phyloP scores from a whole-genome alignment of 306 rosid species.

The Fagus crenata region DNA sequence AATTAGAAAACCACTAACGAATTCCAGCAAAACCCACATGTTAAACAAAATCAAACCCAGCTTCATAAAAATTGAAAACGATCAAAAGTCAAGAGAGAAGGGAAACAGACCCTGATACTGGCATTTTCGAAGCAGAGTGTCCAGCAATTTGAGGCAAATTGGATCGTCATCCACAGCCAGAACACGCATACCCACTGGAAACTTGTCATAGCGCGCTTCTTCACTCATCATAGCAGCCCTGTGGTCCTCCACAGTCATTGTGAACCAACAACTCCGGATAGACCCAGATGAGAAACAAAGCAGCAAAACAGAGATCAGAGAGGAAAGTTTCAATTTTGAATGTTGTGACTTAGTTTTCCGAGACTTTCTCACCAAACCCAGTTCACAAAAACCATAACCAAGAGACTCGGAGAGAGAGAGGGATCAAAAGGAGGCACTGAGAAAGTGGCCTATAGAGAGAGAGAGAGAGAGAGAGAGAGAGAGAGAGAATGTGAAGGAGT shows the following conservation, averaged over 20 bases:
- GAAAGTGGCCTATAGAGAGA: slow-evolving; percentile 14
- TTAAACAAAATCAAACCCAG: neutral
- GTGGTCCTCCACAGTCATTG: slow-evolving; percentile 57
- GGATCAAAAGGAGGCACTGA: neutral
- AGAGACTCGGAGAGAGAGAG: slow-evolving; percentile 10
- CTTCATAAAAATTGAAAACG: neutral
- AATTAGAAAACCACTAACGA: neutral
- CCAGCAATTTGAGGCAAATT: slow-evolving; percentile 64
- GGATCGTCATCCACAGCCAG: slow-evolving; percentile 82
- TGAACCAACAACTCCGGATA: slow-evolving; percentile 21
- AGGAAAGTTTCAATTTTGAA: slow-evolving; percentile 32
- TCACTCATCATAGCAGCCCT: slow-evolving; percentile 32
- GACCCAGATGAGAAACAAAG: slow-evolving; percentile 31
- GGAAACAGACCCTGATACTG: slow-evolving; percentile 66
- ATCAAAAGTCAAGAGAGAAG: neutral
- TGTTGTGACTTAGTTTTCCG: slow-evolving; percentile 24
- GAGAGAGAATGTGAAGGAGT: slow-evolving; percentile 28
- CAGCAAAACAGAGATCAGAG: slow-evolving; percentile 25
- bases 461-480: too few species aligned
- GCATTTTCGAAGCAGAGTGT: slow-evolving; percentile 71
- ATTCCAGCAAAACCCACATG: neutral
- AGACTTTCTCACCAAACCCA: slow-evolving; percentile 30
- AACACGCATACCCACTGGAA: slow-evolving; percentile 88
- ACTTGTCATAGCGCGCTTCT: slow-evolving; percentile 39
- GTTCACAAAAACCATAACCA: slow-evolving; percentile 16